Conservation (phyloP, 1,284 basidiomycete genomes). For the Melampsora larici-populina region DNA sequence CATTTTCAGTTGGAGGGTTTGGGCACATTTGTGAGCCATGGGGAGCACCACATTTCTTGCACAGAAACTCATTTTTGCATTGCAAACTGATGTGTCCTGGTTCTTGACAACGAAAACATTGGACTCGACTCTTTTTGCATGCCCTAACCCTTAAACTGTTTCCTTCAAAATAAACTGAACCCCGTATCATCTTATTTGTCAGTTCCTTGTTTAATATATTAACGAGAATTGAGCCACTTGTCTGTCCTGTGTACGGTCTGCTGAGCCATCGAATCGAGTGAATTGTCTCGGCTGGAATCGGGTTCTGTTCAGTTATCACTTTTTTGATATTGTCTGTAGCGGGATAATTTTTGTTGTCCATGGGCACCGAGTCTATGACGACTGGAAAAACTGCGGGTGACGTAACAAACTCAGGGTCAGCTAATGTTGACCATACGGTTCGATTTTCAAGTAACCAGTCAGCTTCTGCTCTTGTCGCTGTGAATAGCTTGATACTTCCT, state of each 20-base stretch:
- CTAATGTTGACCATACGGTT: not conserved
- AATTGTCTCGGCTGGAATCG: not conserved
- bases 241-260: too few relatives aligned
- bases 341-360: not conserved
- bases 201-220: too few relatives aligned
- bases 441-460: conserved; percentile 1
- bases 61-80: too few relatives aligned
- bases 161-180: too few relatives aligned
- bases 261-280: not conserved
- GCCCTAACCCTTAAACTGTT: not conserved
- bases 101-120: not conserved
- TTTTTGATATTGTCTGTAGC: not conserved
- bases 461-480: not conserved
- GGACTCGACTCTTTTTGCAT: not conserved
- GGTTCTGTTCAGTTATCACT: not conserved
- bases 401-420: not conserved
- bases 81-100: not conserved
- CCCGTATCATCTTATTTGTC: too few relatives aligned
- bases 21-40: not conserved
- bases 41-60: not conserved
- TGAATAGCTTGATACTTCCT: not conserved
- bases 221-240: too few relatives aligned
- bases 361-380: conserved; percentile 1
- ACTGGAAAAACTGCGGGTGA: too few relatives aligned
- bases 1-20: not conserved